phyloP scores from a whole-genome alignment of 176 grass and related monocot species.

The Areca catechu region DNA sequence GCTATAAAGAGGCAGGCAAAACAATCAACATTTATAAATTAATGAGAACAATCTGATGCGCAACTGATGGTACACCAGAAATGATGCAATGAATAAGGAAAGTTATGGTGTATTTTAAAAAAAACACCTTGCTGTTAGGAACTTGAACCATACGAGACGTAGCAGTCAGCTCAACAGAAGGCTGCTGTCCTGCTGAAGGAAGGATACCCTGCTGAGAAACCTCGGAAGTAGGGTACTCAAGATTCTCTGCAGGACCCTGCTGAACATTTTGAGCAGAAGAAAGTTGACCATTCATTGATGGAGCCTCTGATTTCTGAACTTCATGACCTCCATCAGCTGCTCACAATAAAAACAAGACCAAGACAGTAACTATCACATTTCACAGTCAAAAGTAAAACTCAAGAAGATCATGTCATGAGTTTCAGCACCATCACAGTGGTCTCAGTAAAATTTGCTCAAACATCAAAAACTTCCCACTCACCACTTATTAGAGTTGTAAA shows the following conservation, averaged over 20 bases:
- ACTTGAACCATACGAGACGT: constrained; percentile 55
- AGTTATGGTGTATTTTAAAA: background rate
- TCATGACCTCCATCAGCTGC: background rate
- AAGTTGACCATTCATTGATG: constrained; percentile 7
- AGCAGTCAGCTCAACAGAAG: background rate
- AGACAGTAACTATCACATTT: background rate
- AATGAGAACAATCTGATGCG: too few relatives aligned
- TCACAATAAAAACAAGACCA: background rate
- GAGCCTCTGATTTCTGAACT: background rate
- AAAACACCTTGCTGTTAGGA: constrained; percentile 77
- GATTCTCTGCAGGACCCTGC: constrained; percentile 7
- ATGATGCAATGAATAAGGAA: background rate
- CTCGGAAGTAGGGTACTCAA: constrained; percentile 4
- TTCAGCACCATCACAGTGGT: too few relatives aligned
- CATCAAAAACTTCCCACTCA: too few relatives aligned
- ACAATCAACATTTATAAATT: too few relatives aligned
- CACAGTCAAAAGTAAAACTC: background rate
- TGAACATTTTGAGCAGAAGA: constrained; percentile 15
- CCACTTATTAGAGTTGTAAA: too few relatives aligned
- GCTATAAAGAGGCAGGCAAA: too few relatives aligned
- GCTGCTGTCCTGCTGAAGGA: background rate
- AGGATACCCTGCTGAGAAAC: constrained; percentile 20
- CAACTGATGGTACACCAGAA: background rate
- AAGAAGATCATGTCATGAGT: too few relatives aligned
- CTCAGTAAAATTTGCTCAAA: too few relatives aligned